Evolutionary conservation across 352 stramenopile genomes (phyloP), one percentile per base, ranked within the genome.

Genomic region (Albugo candida): DNA sequence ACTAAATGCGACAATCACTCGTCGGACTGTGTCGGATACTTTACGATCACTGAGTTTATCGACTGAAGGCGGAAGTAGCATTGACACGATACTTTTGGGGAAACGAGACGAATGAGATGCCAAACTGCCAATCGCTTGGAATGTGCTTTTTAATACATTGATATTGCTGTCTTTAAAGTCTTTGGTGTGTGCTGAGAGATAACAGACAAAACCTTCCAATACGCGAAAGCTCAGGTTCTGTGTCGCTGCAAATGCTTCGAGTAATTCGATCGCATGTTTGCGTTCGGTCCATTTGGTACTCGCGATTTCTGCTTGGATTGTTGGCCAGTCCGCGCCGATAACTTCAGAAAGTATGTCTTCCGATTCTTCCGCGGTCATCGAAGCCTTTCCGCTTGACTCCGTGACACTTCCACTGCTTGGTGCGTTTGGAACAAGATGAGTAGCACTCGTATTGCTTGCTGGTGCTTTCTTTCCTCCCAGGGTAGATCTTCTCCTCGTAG

Each of bases 141-240:
- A 92, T 11, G 77, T 66, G 49, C 77, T 84, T 45, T 82, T 84
- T 13, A 92, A 48, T 2, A 91, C 79, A 45, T 92, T 88, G 50
- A 92, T 83, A 51, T 92, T 92, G 56, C 71, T 88, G 51, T 92
- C 79, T 47, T 84, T 86, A 49, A 92, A 89, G 41, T 83, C 65
- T 47, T 91, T 91, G 11, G 85, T 71, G 58, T 85, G 65, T 34
- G 76, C 80, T 17, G 60, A 54, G 45, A 89, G 35, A 53, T 77
- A 84, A 31, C 88, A 44, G 8, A 71, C 79, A 36, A 92, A 58
- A 8, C 76, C 74, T 47, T 92, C 79, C 37, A 87, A 77, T 13
- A 76, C 58, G 21, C 60, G 57, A 48, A 76, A 64, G 13, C 24
- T 78, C 70, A 89, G 76, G 42, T 49, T 51, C 13, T 47, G 59